Evolutionary conservation across 1,139 yeast genomes (phyloP).

Genomic region (Maudiozyma humilis): DNA sequence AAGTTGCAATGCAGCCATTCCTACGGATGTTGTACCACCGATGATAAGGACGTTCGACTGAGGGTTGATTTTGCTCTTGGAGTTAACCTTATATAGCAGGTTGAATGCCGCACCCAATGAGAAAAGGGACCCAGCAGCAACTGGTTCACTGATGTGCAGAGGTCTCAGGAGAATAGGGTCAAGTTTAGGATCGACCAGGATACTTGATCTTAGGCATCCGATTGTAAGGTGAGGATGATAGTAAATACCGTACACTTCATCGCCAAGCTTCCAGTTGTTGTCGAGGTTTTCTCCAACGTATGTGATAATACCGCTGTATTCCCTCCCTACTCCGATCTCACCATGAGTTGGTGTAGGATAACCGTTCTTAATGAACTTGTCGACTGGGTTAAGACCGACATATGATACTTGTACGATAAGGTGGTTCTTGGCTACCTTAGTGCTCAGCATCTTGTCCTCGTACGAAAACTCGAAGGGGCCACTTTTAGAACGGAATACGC

Average conservation of each 20-base stretch:
- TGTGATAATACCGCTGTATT: constrained; percentile 57
- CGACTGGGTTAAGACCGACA: constrained; percentile 51
- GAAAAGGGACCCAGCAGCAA: constrained; percentile 55
- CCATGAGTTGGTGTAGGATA: constrained; percentile 33
- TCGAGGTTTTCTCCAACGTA: constrained; percentile 45
- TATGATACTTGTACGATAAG: constrained; percentile 46
- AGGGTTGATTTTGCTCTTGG: constrained; percentile 24
- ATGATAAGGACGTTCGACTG: constrained; percentile 43
- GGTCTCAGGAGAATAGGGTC: constrained; percentile 43
- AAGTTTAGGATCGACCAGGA: constrained; percentile 38
- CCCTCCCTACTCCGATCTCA: constrained; percentile 58
- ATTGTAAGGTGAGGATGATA: constrained; percentile 36
- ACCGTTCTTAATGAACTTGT: constrained; percentile 40
- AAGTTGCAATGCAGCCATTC: constrained; percentile 51
- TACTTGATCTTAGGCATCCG: constrained; percentile 49
- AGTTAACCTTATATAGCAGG: constrained; percentile 33
- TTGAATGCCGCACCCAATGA: constrained; percentile 48
- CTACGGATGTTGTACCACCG: constrained; percentile 74
- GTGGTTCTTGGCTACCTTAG: constrained; percentile 35
- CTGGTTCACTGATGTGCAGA: constrained; percentile 37
- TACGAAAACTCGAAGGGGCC: constrained; percentile 36
- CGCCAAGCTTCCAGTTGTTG: constrained; percentile 45
- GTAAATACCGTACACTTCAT: constrained; percentile 53
- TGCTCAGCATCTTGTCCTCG: constrained; percentile 35
- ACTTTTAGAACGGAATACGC: constrained; percentile 32